phyloP scores from a whole-genome alignment of 2,329 filamentous ascomycete species.

The Penicillium fuscoglaucum region DNA sequence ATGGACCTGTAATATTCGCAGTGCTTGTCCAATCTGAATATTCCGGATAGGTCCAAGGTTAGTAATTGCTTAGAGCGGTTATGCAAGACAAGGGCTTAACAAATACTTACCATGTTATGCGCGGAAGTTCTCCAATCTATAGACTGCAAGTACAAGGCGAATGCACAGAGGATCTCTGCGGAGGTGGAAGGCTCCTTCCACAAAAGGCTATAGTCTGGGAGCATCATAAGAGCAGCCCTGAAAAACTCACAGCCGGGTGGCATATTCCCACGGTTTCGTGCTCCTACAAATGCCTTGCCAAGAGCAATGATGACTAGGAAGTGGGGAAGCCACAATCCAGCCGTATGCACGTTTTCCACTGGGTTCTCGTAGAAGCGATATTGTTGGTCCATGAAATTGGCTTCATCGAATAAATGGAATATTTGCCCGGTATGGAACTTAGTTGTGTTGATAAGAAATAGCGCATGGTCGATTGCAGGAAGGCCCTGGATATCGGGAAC shows the following conservation, averaged over 20 bases:
- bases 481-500: background rate
- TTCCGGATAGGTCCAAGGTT: no score
- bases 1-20: background rate
- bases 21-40: background rate
- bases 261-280: background rate
- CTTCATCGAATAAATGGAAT: background rate
- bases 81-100: no score
- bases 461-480: background rate
- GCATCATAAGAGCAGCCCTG: background rate
- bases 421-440: background rate
- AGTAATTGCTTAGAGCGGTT: no score
- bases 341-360: background rate
- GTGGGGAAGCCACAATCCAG: background rate
- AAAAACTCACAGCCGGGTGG: background rate
- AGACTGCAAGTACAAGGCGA: background rate
- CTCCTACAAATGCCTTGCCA: background rate
- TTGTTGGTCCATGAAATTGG: background rate
- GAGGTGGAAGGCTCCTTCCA: background rate
- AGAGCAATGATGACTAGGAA: constrained; percentile 1
- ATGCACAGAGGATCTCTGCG: no score
- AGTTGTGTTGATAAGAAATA: background rate
- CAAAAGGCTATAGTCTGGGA: background rate
- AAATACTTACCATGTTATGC: background rate
- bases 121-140: background rate
- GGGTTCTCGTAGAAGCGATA: background rate